These are phyloP conservation scores for Schizosaccharomyces lindneri DNA, from an alignment of 805 yeast genomes.

Conservation along the genomic window DNA sequence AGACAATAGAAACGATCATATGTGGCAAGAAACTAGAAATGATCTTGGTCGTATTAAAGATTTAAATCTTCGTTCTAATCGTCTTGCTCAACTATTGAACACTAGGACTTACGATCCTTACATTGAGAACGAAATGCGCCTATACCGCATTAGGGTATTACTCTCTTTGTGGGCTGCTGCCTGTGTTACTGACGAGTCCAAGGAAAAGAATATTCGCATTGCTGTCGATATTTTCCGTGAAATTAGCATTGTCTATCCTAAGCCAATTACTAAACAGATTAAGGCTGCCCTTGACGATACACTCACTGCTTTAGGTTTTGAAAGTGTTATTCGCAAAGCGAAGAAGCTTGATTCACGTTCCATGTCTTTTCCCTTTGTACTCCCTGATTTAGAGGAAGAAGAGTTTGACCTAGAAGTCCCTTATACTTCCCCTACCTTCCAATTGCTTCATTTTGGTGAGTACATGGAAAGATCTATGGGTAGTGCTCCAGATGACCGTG, in stretches of 20 bases:
- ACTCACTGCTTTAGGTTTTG: not conserved
- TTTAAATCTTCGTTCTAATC: not conserved
- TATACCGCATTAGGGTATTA: not conserved
- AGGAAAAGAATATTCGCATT: not conserved
- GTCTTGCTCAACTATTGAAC: not conserved
- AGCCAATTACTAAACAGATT: not conserved
- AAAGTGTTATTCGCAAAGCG: not conserved
- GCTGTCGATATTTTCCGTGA: slow-evolving; percentile 1
- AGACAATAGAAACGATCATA: not conserved
- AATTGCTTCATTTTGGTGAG: slow-evolving; percentile 1
- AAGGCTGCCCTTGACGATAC: not conserved
- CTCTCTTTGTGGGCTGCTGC: not conserved
- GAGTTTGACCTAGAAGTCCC: not conserved
- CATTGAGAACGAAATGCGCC: slow-evolving; percentile 1
- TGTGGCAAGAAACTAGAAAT: not conserved
- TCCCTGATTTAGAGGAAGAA: slow-evolving; percentile 2
- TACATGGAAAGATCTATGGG: slow-evolving; percentile 2
- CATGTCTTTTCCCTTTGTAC: not conserved
- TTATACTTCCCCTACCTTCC: slow-evolving; percentile 1
- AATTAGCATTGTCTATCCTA: not conserved
- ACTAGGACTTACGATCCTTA: not conserved
- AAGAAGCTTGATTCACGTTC: not conserved
- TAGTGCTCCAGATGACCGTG: slow-evolving; percentile 1
- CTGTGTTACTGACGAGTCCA: not conserved
- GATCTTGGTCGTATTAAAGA: not conserved